phyloP scores from a whole-genome alignment of 257 asterid genomes.

The Nicotiana tomentosiformis region DNA sequence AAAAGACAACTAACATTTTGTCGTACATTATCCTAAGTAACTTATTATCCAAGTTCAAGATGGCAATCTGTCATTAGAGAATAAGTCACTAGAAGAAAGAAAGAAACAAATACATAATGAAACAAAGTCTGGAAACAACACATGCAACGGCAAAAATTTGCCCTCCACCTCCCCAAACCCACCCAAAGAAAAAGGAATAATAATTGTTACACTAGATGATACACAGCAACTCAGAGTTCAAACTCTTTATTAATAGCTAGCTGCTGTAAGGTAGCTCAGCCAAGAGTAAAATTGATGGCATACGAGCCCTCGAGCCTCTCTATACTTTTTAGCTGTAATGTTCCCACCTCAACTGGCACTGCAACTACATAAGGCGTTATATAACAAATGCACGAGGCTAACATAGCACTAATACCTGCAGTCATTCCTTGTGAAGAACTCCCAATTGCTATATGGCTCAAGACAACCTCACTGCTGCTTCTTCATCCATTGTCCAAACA shows the following conservation, averaged over 20 bases:
- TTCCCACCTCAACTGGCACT: constrained; percentile 28
- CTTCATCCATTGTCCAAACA: constrained; percentile 70
- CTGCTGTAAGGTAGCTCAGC: constrained; percentile 43
- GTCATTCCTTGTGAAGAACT: background rate
- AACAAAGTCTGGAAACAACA: background rate
- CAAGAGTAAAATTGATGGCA: constrained; percentile 48
- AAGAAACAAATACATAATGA: background rate
- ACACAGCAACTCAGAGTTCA: constrained; percentile 20
- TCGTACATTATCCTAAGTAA: background rate
- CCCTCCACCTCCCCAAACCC: background rate
- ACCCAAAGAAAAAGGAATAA: constrained; percentile 12
- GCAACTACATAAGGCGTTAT: constrained; percentile 31
- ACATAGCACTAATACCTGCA: constrained; percentile 38
- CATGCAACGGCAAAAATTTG: background rate
- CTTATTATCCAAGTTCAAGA: background rate
- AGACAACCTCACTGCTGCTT: constrained; percentile 31
- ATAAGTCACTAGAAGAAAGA: background rate
- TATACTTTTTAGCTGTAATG: constrained; percentile 4
- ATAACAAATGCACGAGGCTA: constrained; percentile 21
- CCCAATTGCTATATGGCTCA: background rate
- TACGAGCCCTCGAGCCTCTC: constrained; percentile 35
- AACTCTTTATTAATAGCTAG: constrained; percentile 31
- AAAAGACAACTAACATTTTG: background rate
- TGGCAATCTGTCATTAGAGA: background rate
- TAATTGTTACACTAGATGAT: constrained; percentile 8